A percentile compares a stretch with the other conserved stretches of the same genome.
Conservation (phyloP, 2,329 filamentous ascomycete species). For the Stachybotrys chlorohalonatus region DNA sequence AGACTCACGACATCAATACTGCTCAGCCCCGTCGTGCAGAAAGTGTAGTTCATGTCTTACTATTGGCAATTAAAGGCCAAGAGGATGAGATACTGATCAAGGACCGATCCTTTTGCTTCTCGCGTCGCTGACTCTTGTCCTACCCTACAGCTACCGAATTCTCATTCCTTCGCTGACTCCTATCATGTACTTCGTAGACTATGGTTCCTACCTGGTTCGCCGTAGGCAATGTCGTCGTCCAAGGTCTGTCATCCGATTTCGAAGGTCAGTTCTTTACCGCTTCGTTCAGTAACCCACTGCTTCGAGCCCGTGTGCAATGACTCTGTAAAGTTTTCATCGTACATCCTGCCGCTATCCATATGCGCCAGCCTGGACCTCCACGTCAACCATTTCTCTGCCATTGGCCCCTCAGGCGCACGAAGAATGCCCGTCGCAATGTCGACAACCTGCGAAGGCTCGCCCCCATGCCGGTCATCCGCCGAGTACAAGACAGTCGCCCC, state of each 20-base stretch:
- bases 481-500: constrained; percentile 34
- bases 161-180: too few species aligned
- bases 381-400: constrained; percentile 35
- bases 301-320: constrained; percentile 26
- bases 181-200: too few species aligned
- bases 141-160: neutral
- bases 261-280: constrained; percentile 20
- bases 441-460: constrained; percentile 23
- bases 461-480: constrained; percentile 14
- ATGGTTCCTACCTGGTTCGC: too few species aligned
- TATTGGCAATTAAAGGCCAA: too few species aligned
- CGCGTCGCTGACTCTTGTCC: neutral
- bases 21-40: too few species aligned
- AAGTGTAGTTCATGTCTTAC: too few species aligned
- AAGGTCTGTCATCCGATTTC: constrained; percentile 10
- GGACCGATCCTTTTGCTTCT: too few species aligned
- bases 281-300: constrained; percentile 24
- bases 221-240: too few species aligned
- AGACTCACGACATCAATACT: too few species aligned
- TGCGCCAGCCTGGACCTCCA: constrained; percentile 31
- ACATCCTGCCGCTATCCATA: constrained; percentile 23
- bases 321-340: constrained; percentile 25
- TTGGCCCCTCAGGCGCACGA: constrained; percentile 31
- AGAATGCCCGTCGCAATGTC: constrained; percentile 35
- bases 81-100: too few species aligned